A percentile compares a stretch with the other conserved stretches of the same genome.
These are phyloP conservation scores for Colletotrichum tabaci DNA, from an alignment of 2,329 filamentous ascomycete species.

Conservation along the genomic window DNA sequence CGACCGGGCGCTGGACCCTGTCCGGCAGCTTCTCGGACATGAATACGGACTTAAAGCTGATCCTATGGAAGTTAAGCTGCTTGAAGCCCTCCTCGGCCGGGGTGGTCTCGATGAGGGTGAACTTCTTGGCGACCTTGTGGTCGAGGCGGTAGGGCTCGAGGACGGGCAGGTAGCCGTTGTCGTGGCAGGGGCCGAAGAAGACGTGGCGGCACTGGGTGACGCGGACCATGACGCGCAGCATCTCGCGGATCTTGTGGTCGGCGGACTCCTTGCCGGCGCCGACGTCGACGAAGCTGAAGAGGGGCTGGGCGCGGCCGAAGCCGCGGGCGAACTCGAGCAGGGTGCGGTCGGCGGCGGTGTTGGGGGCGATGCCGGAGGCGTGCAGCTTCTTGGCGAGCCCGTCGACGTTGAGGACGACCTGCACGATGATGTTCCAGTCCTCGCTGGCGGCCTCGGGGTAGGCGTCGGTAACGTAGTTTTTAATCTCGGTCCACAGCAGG, in stretches of 20 bases:
- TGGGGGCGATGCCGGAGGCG: conserved; percentile 46
- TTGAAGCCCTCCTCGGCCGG: conserved; percentile 50
- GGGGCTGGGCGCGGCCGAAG: conserved; percentile 52
- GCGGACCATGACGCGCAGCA: conserved; percentile 52
- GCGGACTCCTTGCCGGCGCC: conserved; percentile 54
- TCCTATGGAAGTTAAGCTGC: conserved; percentile 48
- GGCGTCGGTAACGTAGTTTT: conserved; percentile 44
- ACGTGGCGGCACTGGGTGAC: conserved; percentile 51
- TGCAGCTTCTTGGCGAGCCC: conserved; percentile 50
- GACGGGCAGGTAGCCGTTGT: conserved; percentile 53
- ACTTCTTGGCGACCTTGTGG: conserved; percentile 45
- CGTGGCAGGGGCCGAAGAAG: conserved; percentile 52
- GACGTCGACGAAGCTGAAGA: conserved; percentile 55
- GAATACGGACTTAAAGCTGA: conserved; percentile 50
- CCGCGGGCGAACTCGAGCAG: conserved; percentile 52
- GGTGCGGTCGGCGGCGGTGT: conserved; percentile 40
- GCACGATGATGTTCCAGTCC: conserved; percentile 52
- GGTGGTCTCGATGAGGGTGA: conserved; percentile 52
- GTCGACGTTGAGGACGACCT: conserved; percentile 53
- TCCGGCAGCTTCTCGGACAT: conserved; percentile 48
- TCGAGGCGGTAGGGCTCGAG: conserved; percentile 51
- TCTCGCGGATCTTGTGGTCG: conserved; percentile 53
- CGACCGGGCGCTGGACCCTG: conserved; percentile 10
- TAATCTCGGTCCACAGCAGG: conserved; percentile 47
- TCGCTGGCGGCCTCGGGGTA: conserved; percentile 49